These are phyloP conservation scores for Paspalum vaginatum DNA, from an alignment of 176 grass and related monocot species.

Conservation along the genomic window DNA sequence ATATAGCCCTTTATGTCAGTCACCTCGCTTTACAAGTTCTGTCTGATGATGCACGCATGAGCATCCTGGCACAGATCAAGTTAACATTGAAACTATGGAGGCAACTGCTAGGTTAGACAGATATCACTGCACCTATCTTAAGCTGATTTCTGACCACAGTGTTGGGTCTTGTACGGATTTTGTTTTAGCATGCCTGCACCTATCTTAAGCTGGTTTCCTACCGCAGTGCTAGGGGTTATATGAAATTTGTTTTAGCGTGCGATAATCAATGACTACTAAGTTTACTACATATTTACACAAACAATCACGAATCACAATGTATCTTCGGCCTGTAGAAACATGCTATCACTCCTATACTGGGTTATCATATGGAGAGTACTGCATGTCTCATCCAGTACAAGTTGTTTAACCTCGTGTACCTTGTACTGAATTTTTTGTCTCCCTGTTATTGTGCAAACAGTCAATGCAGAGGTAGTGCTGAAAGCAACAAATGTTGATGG, in stretches of 20 bases:
- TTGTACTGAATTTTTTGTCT: not conserved
- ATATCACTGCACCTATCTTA: not conserved
- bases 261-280: not conserved
- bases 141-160: not conserved
- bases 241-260: not conserved
- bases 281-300: conserved; percentile 13
- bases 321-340: not conserved
- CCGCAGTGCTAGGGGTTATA: not conserved
- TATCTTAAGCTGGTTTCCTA: not conserved
- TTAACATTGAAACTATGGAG: not conserved
- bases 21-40: not conserved
- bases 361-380: not conserved
- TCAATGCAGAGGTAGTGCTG: conserved; percentile 95
- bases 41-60: not conserved
- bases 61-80: not conserved
- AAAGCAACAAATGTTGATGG: conserved; percentile 99
- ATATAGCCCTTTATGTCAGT: not conserved
- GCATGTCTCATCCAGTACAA: not conserved
- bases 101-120: not conserved
- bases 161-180: not conserved
- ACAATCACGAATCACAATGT: not conserved
- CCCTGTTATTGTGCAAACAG: conserved; percentile 37
- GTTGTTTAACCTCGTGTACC: not conserved
- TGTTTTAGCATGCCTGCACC: not conserved
- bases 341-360: conserved; percentile 1